Evolutionary conservation across 805 yeast genomes (phyloP).

Genomic region (Hanseniaspora nectarophila): DNA sequence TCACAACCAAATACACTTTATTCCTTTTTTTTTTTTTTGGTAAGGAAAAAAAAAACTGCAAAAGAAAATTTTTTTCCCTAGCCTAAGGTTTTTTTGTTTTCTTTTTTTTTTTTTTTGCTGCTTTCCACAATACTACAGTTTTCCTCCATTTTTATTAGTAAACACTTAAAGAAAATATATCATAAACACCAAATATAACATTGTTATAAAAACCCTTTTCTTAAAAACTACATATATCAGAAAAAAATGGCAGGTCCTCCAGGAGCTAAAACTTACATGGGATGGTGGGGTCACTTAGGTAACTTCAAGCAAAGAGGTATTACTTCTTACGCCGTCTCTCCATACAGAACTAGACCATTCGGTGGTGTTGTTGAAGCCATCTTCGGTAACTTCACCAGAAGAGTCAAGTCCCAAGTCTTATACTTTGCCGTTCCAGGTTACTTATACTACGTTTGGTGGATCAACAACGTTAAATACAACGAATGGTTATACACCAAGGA

Average conservation of each 20-base stretch:
- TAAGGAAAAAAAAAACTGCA: background rate
- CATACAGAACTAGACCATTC: constrained; percentile 85
- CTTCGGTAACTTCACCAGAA: constrained; percentile 85
- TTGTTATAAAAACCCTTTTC: background rate
- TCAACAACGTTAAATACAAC: constrained; percentile 76
- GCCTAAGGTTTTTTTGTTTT: too few relatives aligned
- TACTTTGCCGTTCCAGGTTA: constrained; percentile 67
- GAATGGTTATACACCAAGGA: constrained; percentile 93
- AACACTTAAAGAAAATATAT: background rate
- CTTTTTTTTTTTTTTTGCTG: background rate
- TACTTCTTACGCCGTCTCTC: constrained; percentile 82
- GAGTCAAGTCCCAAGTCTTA: constrained; percentile 75
- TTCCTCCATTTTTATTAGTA: too few relatives aligned
- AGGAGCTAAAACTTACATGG: constrained; percentile 70
- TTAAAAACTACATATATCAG: background rate
- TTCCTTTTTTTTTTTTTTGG: too few relatives aligned
- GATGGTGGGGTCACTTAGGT: constrained; percentile 95
- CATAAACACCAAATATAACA: constrained; percentile 13
- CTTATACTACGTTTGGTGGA: constrained; percentile 79
- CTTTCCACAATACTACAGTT: too few relatives aligned
- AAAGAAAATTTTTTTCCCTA: constrained; percentile 4
- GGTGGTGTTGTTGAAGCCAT: constrained; percentile 77
- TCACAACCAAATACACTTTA: too few relatives aligned
- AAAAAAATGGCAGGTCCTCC: constrained; percentile 51
- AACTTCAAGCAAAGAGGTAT: constrained; percentile 77